These are phyloP conservation scores for Lotmaria passim DNA, from an alignment of 208 protist species.

Conservation along the genomic window DNA sequence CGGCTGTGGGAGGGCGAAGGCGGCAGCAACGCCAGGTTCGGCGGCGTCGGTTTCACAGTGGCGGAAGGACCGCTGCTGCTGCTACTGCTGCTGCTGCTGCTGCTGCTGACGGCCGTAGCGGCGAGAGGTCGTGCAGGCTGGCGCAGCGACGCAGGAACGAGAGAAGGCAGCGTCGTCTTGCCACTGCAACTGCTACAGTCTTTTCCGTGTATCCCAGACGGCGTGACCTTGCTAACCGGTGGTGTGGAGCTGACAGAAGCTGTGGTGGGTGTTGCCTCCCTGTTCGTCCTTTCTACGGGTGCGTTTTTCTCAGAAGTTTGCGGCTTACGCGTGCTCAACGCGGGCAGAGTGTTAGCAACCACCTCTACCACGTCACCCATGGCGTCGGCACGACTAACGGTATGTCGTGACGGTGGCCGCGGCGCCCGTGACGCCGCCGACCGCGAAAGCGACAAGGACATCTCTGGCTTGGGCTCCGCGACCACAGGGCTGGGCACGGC, in stretches of 20 bases:
- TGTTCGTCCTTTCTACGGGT: not conserved
- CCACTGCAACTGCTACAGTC: not conserved
- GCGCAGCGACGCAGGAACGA: not conserved
- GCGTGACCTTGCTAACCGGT: no score
- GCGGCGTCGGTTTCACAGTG: no score
- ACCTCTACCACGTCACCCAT: constrained; percentile 1
- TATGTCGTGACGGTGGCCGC: not conserved
- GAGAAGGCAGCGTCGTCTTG: not conserved
- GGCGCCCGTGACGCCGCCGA: not conserved
- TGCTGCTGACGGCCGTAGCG: no score
- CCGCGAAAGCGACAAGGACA: not conserved
- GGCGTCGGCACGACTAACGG: not conserved
- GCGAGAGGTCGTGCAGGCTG: not conserved
- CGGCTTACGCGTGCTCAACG: not conserved
- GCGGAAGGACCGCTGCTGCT: no score
- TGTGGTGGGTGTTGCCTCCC: not conserved
- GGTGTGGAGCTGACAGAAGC: not conserved
- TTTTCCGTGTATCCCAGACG: no score
- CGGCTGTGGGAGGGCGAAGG: not conserved
- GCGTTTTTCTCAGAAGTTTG: not conserved
- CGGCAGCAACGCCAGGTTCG: not conserved
- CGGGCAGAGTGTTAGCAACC: not conserved
- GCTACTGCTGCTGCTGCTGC: no score
- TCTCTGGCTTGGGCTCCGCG: not conserved
- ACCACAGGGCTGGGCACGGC: not conserved